Base-by-base conservation (phyloP, 2,329 filamentous ascomycete species). In the Phoma herbarum region DNA sequence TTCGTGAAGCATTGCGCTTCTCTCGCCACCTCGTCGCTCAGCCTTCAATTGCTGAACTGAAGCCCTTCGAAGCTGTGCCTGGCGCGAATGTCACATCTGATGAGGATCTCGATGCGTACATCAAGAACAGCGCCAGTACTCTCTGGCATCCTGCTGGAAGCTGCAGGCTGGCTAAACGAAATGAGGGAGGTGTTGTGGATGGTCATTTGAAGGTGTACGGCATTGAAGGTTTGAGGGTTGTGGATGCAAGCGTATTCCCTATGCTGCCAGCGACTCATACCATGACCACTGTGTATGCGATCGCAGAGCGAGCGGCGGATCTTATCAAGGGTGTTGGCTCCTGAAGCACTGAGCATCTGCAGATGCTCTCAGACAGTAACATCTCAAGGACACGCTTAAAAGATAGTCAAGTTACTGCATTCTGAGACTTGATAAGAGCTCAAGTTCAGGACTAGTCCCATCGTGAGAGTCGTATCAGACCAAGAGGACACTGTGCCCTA, bases 181-280 rank as follows among this genome's bases (percentile, higher is more conserved):
- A 71, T 7, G 39, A 64, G 3, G 72, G 72, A 2, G 73, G 71
- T 44, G 71, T 75, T 3, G 73, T 75, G 0, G 66, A 72, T 42
- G 51, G 33, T 3, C 41, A 63, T 14, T 50, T 75, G 23, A 67
- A 51, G 42, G 72, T 75, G 5, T 69, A 73, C 28, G 71, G 72
- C 2, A 63, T 72, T 2, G 10, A 68, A 18, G 60, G 60, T 5
- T 39, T 68, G 55, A 57, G 66, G 23, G 10, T 68, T 18, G 64
- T 68, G 16, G 66, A 68, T 50, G 63, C 61, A 1, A 68, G 66
- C 52, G 57, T 65, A 1, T 52, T 68, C 6, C 66, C 66, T 0
- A 64, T 68, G 14, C 41, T 68, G 33, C 66, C 66, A 2, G 66
- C 66, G 11, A 14, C 44, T 16, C 66, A 68, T 33, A 68, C 47